Evolutionary conservation across 306 rosid genomes (phyloP), one percentile per base, ranked within the genome.

Genomic region (Macrotyloma uniflorum): DNA sequence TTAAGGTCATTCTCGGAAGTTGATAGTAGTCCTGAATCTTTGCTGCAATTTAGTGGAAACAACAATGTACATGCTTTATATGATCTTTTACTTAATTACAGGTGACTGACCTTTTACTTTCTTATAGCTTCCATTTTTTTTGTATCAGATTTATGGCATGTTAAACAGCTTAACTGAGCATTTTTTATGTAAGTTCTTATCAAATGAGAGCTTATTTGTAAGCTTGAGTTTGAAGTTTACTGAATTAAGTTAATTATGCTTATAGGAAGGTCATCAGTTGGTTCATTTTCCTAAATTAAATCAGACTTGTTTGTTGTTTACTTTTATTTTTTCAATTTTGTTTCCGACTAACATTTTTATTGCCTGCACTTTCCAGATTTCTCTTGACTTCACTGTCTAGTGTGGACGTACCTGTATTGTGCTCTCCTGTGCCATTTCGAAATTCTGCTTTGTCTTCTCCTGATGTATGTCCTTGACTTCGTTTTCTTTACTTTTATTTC

Each of bases 381-480:
- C 77, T 91, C 83, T 82, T 91, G 88, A 81, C 94, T 82, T 72
- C 87, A 61, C 85, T 96, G 74, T 78, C 91, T 57, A 91, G 91
- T 58, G 76, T 83, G 84, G 99, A 96, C 54, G 98, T 90, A 64
- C 98, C 99, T 59, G 82, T 90, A 59, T 82, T 96, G 78, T 90
- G 84, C 78, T 93, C 99, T 26, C 92, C 98, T 24, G 84, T 90
- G 64, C 97, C 96, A 8, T 96, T 96, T 85, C 93, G 80, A 83
- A 96, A 88, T 84, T 91, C 97, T 70, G 86, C 99, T 59, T 35
- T 88, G 64, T 91, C 94, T 79, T 85, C 94, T 67, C 98, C 98
- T 32, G 87, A 96, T 84, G 99, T 96, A 77, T 43, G 58, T 62
- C 30, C 61, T 70, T 14, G 11, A 72, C 51, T 33, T 70, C 26